phyloP scores from a whole-genome alignment of 225 moss, liverwort and hornwort genomes.

The Ulota crispa region DNA sequence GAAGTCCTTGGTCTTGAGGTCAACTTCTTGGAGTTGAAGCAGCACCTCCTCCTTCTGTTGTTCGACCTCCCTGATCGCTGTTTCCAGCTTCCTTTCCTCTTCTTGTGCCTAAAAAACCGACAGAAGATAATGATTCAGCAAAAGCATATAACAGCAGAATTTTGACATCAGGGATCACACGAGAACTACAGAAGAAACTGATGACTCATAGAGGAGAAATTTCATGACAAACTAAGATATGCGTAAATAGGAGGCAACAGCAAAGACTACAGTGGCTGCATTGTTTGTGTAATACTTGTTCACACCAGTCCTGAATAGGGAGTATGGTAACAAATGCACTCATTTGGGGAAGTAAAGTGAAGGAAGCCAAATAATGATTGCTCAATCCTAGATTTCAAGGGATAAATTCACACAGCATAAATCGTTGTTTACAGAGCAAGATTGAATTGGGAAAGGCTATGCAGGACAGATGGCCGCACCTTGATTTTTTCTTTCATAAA shows the following conservation, averaged over 20 bases:
- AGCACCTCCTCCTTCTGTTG: constrained; percentile 76
- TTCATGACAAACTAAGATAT: background rate
- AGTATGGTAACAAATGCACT: background rate
- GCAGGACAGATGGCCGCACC: constrained; percentile 34
- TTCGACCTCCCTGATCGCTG: constrained; percentile 68
- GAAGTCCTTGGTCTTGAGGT: constrained; percentile 83
- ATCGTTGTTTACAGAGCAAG: background rate
- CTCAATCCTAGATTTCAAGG: background rate
- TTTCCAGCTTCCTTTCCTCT: constrained; percentile 85
- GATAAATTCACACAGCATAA: background rate
- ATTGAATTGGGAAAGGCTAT: constrained; percentile 7
- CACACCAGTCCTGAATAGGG: background rate
- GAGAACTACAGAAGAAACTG: background rate
- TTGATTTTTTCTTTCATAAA: constrained; percentile 80
- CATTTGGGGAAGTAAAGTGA: background rate
- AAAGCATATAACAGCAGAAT: constrained; percentile 13
- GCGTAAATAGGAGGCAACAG: background rate
- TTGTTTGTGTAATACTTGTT: background rate
- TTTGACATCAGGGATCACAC: background rate
- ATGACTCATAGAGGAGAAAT: background rate
- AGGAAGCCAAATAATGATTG: background rate
- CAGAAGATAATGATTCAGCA: constrained; percentile 25
- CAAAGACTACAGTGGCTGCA: background rate
- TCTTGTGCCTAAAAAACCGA: constrained; percentile 66
- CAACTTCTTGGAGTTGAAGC: constrained; percentile 71